These are phyloP conservation scores for Kuraishia molischiana DNA, from an alignment of 805 yeast genomes.

Conservation along the genomic window DNA sequence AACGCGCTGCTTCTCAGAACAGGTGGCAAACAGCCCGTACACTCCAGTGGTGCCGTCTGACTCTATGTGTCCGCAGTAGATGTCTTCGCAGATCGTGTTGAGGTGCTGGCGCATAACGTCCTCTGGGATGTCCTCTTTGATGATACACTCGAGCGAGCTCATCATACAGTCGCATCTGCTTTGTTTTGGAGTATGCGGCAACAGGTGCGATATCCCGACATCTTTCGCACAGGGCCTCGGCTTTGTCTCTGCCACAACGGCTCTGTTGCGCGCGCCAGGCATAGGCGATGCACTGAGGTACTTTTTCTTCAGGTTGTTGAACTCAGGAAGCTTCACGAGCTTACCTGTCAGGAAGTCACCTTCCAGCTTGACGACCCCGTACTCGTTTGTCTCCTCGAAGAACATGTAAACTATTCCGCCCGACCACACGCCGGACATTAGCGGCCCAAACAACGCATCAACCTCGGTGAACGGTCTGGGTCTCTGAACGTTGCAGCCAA, in stretches of 20 bases:
- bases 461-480: slow-evolving; percentile 80
- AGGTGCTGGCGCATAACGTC: slow-evolving; percentile 14
- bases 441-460: slow-evolving; percentile 46
- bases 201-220: too few relatives aligned
- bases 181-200: slow-evolving; percentile 32
- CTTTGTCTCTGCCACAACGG: background rate
- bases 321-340: slow-evolving; percentile 42
- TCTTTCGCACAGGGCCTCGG: too few relatives aligned
- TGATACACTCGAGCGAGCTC: slow-evolving; percentile 27
- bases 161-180: slow-evolving; percentile 35
- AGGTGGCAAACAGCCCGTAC: slow-evolving; percentile 33
- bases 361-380: slow-evolving; percentile 61
- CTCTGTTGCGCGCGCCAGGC: slow-evolving; percentile 7
- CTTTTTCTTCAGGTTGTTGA: slow-evolving; percentile 36
- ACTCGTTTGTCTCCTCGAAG: slow-evolving; percentile 73
- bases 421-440: slow-evolving; percentile 88
- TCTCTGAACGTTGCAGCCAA: slow-evolving; percentile 68
- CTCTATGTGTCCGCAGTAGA: slow-evolving; percentile 28
- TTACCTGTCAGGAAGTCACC: slow-evolving; percentile 14
- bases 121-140: slow-evolving; percentile 10
- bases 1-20: slow-evolving; percentile 25
- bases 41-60: slow-evolving; percentile 25
- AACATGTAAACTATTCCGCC: slow-evolving; percentile 94
- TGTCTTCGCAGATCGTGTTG: slow-evolving; percentile 23
- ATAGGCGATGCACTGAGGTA: slow-evolving; percentile 14